Percentiles rank a stretch among this genome's conserved stretches.
These are phyloP conservation scores for Mycosphaerella sp. DNA, from an alignment of 2,329 filamentous ascomycete species.

Conservation along the genomic window DNA sequence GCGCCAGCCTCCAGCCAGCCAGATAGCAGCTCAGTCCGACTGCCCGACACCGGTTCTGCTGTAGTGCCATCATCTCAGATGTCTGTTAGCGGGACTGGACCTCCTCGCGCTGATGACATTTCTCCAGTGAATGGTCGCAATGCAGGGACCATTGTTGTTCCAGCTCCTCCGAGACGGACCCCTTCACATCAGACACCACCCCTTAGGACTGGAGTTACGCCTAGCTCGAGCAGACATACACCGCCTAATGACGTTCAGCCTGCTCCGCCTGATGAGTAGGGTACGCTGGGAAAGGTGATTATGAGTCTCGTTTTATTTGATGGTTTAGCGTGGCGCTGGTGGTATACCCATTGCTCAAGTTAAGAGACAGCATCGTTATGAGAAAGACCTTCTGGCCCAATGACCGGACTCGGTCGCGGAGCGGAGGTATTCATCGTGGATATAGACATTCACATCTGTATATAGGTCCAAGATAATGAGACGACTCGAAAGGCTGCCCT, in stretches of 20 bases:
- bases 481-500: not conserved
- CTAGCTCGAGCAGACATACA: slow-evolving; percentile 1
- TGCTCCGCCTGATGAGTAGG: not conserved
- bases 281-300: not conserved
- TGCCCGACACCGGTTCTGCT: not conserved
- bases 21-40: not conserved
- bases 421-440: not conserved
- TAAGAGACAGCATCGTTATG: not conserved
- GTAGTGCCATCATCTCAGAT: not conserved
- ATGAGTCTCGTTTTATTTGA: not conserved
- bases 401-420: not conserved
- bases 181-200: slow-evolving; percentile 10
- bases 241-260: not conserved
- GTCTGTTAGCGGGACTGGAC: slow-evolving; percentile 9
- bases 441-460: not conserved
- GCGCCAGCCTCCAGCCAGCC: not conserved
- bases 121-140: slow-evolving; percentile 21
- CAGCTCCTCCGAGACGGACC: slow-evolving; percentile 22
- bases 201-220: not conserved
- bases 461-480: not conserved
- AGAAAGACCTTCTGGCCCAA: not conserved
- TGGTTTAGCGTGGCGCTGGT: slow-evolving; percentile 14
- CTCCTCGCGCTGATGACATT: slow-evolving; percentile 29
- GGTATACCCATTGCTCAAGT: slow-evolving; percentile 1
- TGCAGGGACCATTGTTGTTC: slow-evolving; percentile 22